These are phyloP conservation scores for Boechera divaricarpa DNA, from an alignment of 345 rosid genomes.

Conservation along the genomic window DNA sequence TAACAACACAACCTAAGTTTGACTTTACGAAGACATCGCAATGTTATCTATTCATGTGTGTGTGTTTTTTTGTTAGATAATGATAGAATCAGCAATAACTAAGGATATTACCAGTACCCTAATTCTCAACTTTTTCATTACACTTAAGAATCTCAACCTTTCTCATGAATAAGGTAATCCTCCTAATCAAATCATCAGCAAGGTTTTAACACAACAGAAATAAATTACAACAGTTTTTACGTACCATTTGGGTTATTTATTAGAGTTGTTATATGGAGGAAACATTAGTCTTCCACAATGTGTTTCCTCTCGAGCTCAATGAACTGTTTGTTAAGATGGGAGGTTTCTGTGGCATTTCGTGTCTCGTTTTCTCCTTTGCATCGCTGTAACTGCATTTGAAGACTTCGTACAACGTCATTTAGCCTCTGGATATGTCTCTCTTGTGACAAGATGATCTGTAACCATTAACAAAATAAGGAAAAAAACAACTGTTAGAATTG, in stretches of 20 bases:
- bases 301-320: constrained; percentile 65
- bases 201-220: not conserved
- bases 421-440: constrained; percentile 84
- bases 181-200: constrained; percentile 2
- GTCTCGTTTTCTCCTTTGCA: constrained; percentile 59
- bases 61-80: not conserved
- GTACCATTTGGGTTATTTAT: constrained; percentile 23
- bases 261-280: constrained; percentile 19
- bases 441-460: constrained; percentile 84
- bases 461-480: not conserved
- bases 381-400: constrained; percentile 59
- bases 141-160: constrained; percentile 4
- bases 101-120: not conserved
- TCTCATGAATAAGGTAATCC: constrained; percentile 9
- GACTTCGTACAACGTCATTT: constrained; percentile 70
- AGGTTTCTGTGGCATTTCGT: constrained; percentile 45
- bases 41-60: not conserved
- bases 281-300: constrained; percentile 58
- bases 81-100: not conserved
- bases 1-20: constrained; percentile 24
- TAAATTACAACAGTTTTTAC: constrained; percentile 32
- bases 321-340: constrained; percentile 50
- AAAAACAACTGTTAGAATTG: not conserved
- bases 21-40: constrained; percentile 12
- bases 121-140: constrained; percentile 12